Conservation (phyloP, 331 rosid species). For the Stylosanthes scabra region DNA sequence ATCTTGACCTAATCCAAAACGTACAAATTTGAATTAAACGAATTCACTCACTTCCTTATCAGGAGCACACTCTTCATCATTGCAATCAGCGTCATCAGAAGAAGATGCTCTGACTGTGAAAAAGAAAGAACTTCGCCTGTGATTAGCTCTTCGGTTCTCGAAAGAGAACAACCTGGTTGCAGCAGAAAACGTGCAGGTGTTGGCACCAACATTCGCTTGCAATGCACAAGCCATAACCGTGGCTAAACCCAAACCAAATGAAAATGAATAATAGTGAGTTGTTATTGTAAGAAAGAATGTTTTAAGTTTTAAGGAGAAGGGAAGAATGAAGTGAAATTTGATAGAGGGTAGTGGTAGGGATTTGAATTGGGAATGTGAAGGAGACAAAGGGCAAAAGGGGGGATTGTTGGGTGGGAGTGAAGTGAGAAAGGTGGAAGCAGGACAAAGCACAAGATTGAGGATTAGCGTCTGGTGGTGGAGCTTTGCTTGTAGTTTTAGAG, state of each 20-base stretch:
- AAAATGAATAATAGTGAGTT: too few species aligned
- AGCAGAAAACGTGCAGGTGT: constrained; percentile 54
- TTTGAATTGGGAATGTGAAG: too few species aligned
- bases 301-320: too few species aligned
- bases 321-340: too few species aligned
- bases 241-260: too few species aligned
- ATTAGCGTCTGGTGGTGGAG: constrained; percentile 51
- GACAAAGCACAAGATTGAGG: constrained; percentile 13
- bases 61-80: constrained; percentile 92
- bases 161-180: constrained; percentile 43
- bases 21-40: too few species aligned
- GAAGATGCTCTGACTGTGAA: constrained; percentile 64
- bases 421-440: neutral
- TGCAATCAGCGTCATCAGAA: constrained; percentile 79
- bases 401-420: neutral
- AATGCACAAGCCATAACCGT: constrained; percentile 61
- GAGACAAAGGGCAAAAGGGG: neutral
- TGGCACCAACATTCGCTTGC: constrained; percentile 70
- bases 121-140: constrained; percentile 32
- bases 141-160: constrained; percentile 42
- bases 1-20: too few species aligned
- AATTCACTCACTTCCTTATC: constrained; percentile 98
- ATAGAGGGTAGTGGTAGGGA: neutral
- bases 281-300: too few species aligned
- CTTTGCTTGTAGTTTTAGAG: neutral